Evolutionary conservation across 2,329 filamentous ascomycete species (phyloP), one percentile per base, ranked within the genome.

Genomic region (Botryotinia globosa): DNA sequence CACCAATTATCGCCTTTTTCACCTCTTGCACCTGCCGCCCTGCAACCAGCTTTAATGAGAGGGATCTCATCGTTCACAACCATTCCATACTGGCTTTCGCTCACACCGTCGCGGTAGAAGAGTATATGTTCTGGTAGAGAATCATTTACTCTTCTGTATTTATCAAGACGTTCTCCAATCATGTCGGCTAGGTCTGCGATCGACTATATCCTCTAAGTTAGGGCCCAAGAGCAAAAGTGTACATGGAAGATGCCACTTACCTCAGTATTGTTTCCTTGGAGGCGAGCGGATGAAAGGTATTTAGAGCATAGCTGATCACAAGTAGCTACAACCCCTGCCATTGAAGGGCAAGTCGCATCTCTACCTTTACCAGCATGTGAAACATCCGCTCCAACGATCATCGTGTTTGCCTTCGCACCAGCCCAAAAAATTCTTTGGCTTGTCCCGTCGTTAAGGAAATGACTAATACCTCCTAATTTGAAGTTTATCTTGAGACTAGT

Each of bases 301-400:
- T 96, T 92, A 0, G 85, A 88, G 42, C 95, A 86, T 1, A 87
- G 79, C 0, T 82, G 80, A 78, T 95, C 91, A 7, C 90, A 80
- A 44, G 90, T 95, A 0, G 92, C 89, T 14, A 97, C 93, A 68
- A 97, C 87, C 1, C 90, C 92, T 3, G 93, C 93, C 59, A 97
- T 86, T 78, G 92, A 94, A 1, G 92, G 93, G 0, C 91, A 88
- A 0, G 80, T 81, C 2, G 83, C 80, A 0, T 83, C 79, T 7
- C 85, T 88, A 0, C 87, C 87, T 0, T 88, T 87, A 39, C 93
- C 94, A 0, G 94, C 93, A 76, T 97, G 94, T 0, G 93, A 95
- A 0, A 97, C 93, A 78, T 97, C 94, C 76, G 94, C 91, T 0
- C 94, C 94, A 9, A 95, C 88, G 1, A 97, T 82, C 89, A 97